A percentile compares a stretch with the other conserved stretches of the same genome.
phyloP scores from a whole-genome alignment of 148 eudicot genomes.

The Amaranthus cruentus region DNA sequence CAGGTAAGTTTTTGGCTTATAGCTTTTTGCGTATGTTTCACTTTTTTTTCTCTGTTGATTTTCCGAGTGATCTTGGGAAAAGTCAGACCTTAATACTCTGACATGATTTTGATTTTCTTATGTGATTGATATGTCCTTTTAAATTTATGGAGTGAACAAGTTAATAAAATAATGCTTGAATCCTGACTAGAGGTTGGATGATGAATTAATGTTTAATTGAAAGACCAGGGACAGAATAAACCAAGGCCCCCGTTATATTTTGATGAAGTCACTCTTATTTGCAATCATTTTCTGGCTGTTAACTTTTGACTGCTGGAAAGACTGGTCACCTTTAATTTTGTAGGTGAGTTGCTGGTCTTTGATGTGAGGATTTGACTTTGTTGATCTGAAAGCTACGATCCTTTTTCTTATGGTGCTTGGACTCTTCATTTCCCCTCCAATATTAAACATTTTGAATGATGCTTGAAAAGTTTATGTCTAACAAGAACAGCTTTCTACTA shows the following conservation, averaged over 20 bases:
- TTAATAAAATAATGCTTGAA: neutral
- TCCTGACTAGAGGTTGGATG: neutral
- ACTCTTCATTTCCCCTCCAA: neutral
- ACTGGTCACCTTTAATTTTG: neutral
- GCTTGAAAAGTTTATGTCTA: neutral
- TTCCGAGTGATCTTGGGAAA: neutral
- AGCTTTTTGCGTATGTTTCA: neutral
- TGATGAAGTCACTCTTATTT: neutral
- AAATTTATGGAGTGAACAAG: neutral
- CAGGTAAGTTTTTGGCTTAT: constrained; percentile 49
- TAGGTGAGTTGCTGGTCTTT: no score
- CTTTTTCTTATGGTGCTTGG: neutral
- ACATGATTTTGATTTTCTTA: neutral
- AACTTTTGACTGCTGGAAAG: neutral
- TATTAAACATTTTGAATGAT: neutral
- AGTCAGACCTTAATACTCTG: neutral
- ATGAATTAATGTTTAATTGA: neutral
- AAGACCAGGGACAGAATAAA: no score
- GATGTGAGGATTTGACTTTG: no score
- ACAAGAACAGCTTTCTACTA: neutral
- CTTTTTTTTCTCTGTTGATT: neutral
- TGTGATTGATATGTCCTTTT: neutral
- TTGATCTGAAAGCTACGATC: neutral
- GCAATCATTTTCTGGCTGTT: neutral
- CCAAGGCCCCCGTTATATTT: neutral